phyloP scores from a whole-genome alignment of 305 asterid species.

The Fraxinus sp. region DNA sequence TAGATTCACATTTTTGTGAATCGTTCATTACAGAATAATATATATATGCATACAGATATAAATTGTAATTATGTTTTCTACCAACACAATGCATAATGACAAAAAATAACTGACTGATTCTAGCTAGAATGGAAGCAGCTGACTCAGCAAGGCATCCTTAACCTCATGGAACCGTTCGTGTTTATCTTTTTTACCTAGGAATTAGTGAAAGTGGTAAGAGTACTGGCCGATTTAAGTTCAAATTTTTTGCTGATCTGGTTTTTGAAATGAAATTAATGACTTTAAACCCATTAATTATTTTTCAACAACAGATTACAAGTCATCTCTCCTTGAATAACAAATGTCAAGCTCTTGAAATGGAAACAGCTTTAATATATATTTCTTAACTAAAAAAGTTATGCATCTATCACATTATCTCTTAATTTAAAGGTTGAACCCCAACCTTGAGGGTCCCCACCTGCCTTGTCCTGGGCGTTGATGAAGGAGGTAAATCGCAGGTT shows the following conservation, averaged over 20 bases:
- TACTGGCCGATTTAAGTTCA: neutral
- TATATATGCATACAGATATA: neutral
- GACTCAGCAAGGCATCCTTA: neutral
- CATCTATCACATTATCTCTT: neutral
- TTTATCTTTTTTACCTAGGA: neutral
- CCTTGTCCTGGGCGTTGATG: too few relatives aligned
- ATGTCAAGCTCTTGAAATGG: neutral
- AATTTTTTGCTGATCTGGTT: neutral
- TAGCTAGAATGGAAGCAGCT: neutral
- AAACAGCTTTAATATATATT: neutral
- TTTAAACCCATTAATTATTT: neutral
- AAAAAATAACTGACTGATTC: neutral
- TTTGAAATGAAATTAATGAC: neutral
- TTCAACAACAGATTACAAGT: neutral
- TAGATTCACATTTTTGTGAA: neutral
- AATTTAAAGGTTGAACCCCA: neutral
- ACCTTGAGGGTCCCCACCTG: too few relatives aligned
- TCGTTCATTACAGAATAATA: neutral
- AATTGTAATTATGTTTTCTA: neutral
- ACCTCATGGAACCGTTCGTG: neutral
- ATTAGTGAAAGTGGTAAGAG: neutral
- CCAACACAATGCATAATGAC: neutral
- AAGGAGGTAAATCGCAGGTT: too few relatives aligned
- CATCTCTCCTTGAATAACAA: neutral
- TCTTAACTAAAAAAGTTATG: neutral